phyloP scores from a whole-genome alignment of 495 filamentous ascomycete genomes.

The Lasiosphaeria miniovina region DNA sequence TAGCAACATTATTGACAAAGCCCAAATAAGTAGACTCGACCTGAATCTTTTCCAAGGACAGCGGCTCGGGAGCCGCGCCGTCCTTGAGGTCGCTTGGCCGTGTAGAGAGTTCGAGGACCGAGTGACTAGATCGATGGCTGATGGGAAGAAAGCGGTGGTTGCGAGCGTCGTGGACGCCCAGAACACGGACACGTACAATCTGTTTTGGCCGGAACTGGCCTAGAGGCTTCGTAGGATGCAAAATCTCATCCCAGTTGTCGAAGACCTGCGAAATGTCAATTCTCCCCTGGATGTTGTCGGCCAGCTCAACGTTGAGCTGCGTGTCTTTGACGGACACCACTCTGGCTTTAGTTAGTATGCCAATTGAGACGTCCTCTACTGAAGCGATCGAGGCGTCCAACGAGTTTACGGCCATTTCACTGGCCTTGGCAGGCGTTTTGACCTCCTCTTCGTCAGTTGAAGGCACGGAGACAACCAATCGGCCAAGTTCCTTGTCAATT shows the following conservation, averaged over 20 bases:
- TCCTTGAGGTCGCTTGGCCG: conserved; percentile 65
- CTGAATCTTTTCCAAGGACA: conserved; percentile 72
- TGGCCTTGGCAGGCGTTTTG: conserved; percentile 20
- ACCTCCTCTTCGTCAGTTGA: conserved; percentile 23
- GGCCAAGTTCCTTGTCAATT: conserved; percentile 53
- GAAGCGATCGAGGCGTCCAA: conserved; percentile 64
- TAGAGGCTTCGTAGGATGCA: conserved; percentile 75
- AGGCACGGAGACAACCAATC: conserved; percentile 40
- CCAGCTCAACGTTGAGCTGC: conserved; percentile 85
- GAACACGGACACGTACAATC: conserved; percentile 67
- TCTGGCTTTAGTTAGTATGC: conserved; percentile 73
- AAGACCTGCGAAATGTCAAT: conserved; percentile 88
- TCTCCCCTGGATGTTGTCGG: conserved; percentile 85
- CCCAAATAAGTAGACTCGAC: conserved; percentile 67
- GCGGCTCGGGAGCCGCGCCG: conserved; percentile 39
- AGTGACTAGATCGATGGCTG: conserved; percentile 72
- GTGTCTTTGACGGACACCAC: conserved; percentile 80
- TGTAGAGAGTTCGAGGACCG: conserved; percentile 86
- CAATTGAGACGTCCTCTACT: conserved; percentile 67
- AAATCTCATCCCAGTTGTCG: conserved; percentile 81
- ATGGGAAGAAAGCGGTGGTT: conserved; percentile 92
- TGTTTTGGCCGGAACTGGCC: conserved; percentile 67
- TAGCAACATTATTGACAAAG: conserved; percentile 83
- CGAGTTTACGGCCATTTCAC: conserved; percentile 50
- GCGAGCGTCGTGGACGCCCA: conserved; percentile 85